Percentiles rank a stretch among this genome's conserved stretches.
These are phyloP conservation scores for Chytriomyces sp. DNA, from an alignment of 192 early-diverging fungal genomes.

Conservation along the genomic window DNA sequence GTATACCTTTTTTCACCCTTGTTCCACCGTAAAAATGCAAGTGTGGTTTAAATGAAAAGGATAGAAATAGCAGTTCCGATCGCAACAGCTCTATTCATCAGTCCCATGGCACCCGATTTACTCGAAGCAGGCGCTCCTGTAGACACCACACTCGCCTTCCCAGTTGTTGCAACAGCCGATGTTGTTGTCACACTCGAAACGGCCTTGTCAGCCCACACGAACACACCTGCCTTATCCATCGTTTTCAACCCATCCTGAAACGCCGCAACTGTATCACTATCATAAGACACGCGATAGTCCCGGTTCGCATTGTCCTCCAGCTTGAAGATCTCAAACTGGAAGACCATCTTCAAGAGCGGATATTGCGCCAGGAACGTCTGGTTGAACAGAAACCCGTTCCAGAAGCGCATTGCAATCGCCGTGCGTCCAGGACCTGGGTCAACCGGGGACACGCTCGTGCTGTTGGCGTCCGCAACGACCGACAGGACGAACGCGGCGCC, in stretches of 20 bases:
- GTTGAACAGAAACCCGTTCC: constrained; percentile 24
- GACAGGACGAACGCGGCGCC: neutral
- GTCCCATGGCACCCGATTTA: too few relatives aligned
- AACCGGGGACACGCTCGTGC: neutral
- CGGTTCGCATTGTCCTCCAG: neutral
- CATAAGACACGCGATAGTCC: neutral
- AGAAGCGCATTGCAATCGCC: constrained; percentile 10
- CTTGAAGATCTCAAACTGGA: constrained; percentile 24
- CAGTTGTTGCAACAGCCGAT: neutral
- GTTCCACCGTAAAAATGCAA: too few relatives aligned
- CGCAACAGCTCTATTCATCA: too few relatives aligned
- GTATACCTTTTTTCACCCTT: too few relatives aligned
- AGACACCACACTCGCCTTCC: neutral
- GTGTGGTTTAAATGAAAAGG: too few relatives aligned
- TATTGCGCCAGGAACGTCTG: neutral
- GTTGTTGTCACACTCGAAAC: neutral
- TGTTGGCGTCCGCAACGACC: neutral
- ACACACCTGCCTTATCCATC: constrained; percentile 8
- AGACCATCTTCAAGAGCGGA: constrained; percentile 23
- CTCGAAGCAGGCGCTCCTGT: too few relatives aligned
- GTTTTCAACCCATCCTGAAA: constrained; percentile 3
- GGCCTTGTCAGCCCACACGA: constrained; percentile 16
- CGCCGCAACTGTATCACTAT: neutral
- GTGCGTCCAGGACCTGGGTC: neutral
- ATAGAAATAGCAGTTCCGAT: too few relatives aligned